phyloP scores from a whole-genome alignment of 1,284 basidiomycete genomes.

The Malassezia japonica region DNA sequence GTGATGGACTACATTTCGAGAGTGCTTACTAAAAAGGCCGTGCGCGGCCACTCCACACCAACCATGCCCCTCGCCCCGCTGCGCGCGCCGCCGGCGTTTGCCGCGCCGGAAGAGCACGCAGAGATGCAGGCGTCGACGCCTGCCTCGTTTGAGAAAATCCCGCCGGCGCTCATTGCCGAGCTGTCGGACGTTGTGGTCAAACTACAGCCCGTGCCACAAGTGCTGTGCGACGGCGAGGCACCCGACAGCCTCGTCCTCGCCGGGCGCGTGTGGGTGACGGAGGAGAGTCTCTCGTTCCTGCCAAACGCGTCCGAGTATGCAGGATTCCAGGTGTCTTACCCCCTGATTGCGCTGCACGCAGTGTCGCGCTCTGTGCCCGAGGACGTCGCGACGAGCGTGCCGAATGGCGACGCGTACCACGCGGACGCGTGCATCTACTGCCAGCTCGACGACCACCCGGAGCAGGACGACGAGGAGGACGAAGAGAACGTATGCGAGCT shows the following conservation, averaged over 20 bases:
- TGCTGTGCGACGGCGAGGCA: background rate
- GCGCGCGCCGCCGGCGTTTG: slow-evolving; percentile 15
- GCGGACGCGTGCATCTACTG: slow-evolving; percentile 37
- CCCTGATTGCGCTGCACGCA: slow-evolving; percentile 38
- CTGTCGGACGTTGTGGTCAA: background rate
- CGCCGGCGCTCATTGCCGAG: background rate
- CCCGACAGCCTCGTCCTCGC: background rate
- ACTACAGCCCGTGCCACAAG: slow-evolving; percentile 1
- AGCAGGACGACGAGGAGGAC: slow-evolving; percentile 21
- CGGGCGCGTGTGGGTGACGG: slow-evolving; percentile 30
- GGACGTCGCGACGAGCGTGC: slow-evolving; percentile 7
- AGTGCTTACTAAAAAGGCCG: slow-evolving; percentile 5
- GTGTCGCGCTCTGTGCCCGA: slow-evolving; percentile 33
- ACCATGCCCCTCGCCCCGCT: slow-evolving; percentile 16
- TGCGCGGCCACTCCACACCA: slow-evolving; percentile 2
- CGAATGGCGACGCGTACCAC: background rate
- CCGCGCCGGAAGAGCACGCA: slow-evolving; percentile 13
- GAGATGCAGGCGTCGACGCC: slow-evolving; percentile 23
- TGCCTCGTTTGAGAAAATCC: slow-evolving; percentile 17
- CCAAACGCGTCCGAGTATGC: slow-evolving; percentile 3
- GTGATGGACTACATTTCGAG: slow-evolving; percentile 9
- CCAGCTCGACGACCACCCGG: slow-evolving; percentile 36
- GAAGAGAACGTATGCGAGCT: slow-evolving; percentile 31
- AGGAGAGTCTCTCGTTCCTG: slow-evolving; percentile 30
- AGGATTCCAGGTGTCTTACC: slow-evolving; percentile 35